Percentiles rank a stretch among this genome's conserved stretches.
These are phyloP conservation scores for Rhodotorula sphaerocarpa DNA, from an alignment of 768 basidiomycete species.

Conservation along the genomic window DNA sequence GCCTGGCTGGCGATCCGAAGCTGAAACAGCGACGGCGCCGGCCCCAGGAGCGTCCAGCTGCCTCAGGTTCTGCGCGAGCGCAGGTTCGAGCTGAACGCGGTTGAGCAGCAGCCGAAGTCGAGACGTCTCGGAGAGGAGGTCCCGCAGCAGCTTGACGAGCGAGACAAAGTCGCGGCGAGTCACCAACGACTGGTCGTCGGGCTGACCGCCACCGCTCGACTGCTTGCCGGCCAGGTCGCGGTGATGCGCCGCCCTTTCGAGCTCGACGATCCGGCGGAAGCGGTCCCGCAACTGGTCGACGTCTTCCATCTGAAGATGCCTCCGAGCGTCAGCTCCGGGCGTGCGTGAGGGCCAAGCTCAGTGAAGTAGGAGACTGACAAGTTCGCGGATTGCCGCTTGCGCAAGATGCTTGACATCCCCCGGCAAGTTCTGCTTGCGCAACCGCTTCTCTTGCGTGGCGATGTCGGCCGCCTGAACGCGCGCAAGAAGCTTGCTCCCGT, in stretches of 20 bases:
- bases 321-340: background rate
- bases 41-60: constrained; percentile 60
- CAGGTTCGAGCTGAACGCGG: constrained; percentile 80
- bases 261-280: constrained; percentile 66
- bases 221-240: background rate
- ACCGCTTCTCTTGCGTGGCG: constrained; percentile 72
- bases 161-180: constrained; percentile 71
- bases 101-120: constrained; percentile 74
- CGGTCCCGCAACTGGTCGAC: constrained; percentile 59
- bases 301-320: constrained; percentile 47
- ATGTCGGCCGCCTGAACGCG: constrained; percentile 70
- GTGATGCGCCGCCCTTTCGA: constrained; percentile 50
- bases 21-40: too few relatives aligned
- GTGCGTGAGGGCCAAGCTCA: background rate
- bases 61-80: constrained; percentile 61
- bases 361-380: constrained; percentile 47
- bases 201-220: too few relatives aligned
- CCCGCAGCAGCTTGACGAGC: constrained; percentile 75
- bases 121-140: constrained; percentile 72
- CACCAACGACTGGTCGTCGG: constrained; percentile 41
- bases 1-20: too few relatives aligned
- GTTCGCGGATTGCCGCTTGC: constrained; percentile 63
- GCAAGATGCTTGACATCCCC: constrained; percentile 76
- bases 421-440: constrained; percentile 82
- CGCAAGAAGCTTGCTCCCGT: constrained; percentile 57